These are phyloP conservation scores for Globisporangium emineosum DNA, from an alignment of 352 stramenopile species.

Conservation along the genomic window DNA sequence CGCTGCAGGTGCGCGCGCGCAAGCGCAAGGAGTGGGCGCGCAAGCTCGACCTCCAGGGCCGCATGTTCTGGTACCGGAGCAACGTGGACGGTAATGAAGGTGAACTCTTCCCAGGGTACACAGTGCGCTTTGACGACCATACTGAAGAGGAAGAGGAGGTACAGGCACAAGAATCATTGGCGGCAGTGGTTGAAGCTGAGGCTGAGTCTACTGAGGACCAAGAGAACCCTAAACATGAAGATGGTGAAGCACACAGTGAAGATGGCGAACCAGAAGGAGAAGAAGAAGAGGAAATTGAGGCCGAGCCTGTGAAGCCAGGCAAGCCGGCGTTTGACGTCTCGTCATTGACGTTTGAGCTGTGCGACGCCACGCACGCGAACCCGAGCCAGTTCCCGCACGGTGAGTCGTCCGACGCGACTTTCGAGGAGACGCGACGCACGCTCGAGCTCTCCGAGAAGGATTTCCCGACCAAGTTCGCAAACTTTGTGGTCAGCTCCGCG, in stretches of 20 bases:
- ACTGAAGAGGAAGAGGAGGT: background rate
- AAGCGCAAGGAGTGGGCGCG: slow-evolving; percentile 57
- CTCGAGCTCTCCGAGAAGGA: slow-evolving; percentile 39
- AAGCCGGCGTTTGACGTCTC: background rate
- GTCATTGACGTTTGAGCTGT: background rate
- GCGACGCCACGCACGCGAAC: background rate
- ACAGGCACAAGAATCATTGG: background rate
- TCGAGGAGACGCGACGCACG: slow-evolving; percentile 22
- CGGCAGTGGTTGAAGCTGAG: background rate
- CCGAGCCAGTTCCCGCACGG: slow-evolving; percentile 1
- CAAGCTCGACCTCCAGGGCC: slow-evolving; percentile 48
- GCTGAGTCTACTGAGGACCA: background rate
- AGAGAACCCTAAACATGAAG: background rate
- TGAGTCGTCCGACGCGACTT: background rate
- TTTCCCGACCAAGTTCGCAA: slow-evolving; percentile 70
- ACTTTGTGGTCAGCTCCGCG: slow-evolving; percentile 72
- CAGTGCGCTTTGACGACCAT: slow-evolving; percentile 1
- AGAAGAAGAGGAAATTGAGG: background rate
- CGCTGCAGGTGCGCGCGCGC: background rate
- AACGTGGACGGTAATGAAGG: background rate
- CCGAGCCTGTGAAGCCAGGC: background rate
- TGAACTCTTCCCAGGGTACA: background rate
- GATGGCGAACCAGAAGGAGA: background rate
- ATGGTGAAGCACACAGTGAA: background rate
- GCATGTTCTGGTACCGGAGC: slow-evolving; percentile 54